Percentiles rank a stretch among this genome's conserved stretches.
phyloP scores from a whole-genome alignment of 768 basidiomycete species.

The Amanita brunnescens region DNA sequence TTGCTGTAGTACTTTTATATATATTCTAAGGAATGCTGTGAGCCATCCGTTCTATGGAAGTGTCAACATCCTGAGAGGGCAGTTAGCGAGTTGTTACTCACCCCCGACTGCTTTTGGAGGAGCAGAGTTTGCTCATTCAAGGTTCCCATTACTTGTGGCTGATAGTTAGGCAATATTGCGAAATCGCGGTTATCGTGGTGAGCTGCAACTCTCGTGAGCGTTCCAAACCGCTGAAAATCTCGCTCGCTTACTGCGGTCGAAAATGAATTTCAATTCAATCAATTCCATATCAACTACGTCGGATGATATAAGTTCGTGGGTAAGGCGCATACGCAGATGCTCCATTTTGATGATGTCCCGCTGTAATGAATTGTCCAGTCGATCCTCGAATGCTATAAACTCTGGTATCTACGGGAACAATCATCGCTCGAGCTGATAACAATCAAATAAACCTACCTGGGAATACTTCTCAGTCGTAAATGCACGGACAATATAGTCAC shows the following conservation, averaged over 20 bases:
- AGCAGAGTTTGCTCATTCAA: constrained; percentile 64
- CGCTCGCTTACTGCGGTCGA: constrained; percentile 52
- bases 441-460: constrained; percentile 35
- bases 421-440: neutral
- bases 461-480: constrained; percentile 79
- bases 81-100: constrained; percentile 26
- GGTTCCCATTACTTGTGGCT: constrained; percentile 42
- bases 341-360: constrained; percentile 78
- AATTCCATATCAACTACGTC: constrained; percentile 78
- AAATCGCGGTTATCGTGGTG: constrained; percentile 88
- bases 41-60: constrained; percentile 60
- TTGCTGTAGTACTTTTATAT: constrained; percentile 69
- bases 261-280: constrained; percentile 76
- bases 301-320: constrained; percentile 61
- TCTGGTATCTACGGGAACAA: constrained; percentile 58
- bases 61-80: neutral
- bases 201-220: constrained; percentile 28
- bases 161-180: constrained; percentile 68
- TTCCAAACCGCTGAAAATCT: neutral
- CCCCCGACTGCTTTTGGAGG: constrained; percentile 54
- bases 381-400: constrained; percentile 74
- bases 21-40: constrained; percentile 60
- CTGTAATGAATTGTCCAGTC: constrained; percentile 77
- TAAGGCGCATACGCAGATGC: constrained; percentile 74
- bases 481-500: constrained; percentile 73